phyloP scores from a whole-genome alignment of 2,329 filamentous ascomycete genomes.

The Onygenales sp. region DNA sequence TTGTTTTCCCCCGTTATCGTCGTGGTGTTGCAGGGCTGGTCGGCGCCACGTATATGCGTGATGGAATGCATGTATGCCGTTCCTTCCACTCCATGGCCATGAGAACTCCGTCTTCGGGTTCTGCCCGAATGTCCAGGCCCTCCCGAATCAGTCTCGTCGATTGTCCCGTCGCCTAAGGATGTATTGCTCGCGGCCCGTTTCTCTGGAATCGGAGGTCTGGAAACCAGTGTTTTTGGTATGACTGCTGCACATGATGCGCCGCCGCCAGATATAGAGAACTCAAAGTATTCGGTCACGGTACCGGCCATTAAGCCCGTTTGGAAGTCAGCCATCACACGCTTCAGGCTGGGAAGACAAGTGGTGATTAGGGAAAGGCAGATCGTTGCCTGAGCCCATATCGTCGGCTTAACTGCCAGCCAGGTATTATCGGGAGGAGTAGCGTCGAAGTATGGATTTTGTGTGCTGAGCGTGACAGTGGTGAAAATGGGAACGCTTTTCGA shows the following conservation, averaged over 20 bases:
- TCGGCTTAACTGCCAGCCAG: conserved; percentile 13
- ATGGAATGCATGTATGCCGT: not conserved
- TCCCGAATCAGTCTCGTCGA: not conserved
- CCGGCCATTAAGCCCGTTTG: conserved; percentile 16
- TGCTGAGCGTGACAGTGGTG: conserved; percentile 11
- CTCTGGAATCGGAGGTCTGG: too few relatives aligned
- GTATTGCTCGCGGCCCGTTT: too few relatives aligned
- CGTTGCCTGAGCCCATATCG: conserved; percentile 14
- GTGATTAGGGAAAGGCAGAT: conserved; percentile 17
- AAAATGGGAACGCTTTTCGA: conserved; percentile 12
- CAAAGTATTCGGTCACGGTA: conserved; percentile 13
- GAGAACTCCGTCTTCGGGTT: too few relatives aligned
- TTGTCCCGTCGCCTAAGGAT: not conserved
- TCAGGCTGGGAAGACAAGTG: conserved; percentile 16
- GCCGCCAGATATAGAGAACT: conserved; percentile 11
- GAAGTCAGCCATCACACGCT: conserved; percentile 16
- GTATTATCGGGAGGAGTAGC: conserved; percentile 12
- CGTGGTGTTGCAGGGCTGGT: not conserved
- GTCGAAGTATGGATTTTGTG: conserved; percentile 10
- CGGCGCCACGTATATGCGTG: not conserved
- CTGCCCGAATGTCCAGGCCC: not conserved
- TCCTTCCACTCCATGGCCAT: not conserved
- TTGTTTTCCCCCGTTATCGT: not conserved
- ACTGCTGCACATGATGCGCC: too few relatives aligned
- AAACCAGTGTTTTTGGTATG: too few relatives aligned